A percentile compares a stretch with the other conserved stretches of the same genome.
Conservation (phyloP, 2,329 filamentous ascomycete genomes). For the Phyllosticta citriasiana region DNA sequence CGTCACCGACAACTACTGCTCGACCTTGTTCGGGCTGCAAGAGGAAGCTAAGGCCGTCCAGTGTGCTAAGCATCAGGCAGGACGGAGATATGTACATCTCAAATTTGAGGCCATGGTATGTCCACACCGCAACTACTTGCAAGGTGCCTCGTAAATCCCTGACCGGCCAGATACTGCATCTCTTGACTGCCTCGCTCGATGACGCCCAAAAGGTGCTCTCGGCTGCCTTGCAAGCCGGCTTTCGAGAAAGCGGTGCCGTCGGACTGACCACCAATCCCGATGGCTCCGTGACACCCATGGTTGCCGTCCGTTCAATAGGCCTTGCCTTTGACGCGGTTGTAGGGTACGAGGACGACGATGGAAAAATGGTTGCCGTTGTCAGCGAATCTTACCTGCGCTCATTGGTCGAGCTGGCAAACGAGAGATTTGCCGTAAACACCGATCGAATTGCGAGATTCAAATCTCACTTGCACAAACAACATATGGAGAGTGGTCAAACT, state of each 20-base stretch:
- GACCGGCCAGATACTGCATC: conserved; percentile 65
- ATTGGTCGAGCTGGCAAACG: conserved; percentile 61
- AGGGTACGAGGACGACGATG: conserved; percentile 39
- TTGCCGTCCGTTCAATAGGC: conserved; percentile 77
- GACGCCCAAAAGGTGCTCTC: conserved; percentile 68
- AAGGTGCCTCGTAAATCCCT: not conserved
- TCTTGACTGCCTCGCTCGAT: conserved; percentile 64
- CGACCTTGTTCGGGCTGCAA: conserved; percentile 32
- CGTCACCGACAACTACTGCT: conserved; percentile 12
- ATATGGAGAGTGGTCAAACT: not conserved
- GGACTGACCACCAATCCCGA: conserved; percentile 41
- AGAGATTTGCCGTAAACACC: conserved; percentile 60
- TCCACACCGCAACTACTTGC: not conserved
- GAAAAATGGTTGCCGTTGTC: conserved; percentile 42
- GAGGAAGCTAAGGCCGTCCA: conserved; percentile 2
- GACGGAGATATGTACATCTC: conserved; percentile 56
- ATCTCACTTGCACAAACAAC: conserved; percentile 33
- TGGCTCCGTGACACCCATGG: conserved; percentile 54
- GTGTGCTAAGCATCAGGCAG: conserved; percentile 16
- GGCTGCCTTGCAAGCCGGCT: conserved; percentile 71
- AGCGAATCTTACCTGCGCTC: conserved; percentile 56
- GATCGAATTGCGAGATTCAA: conserved; percentile 59
- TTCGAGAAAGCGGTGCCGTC: conserved; percentile 80
- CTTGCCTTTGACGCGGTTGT: conserved; percentile 74
- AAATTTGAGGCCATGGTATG: conserved; percentile 93